Conservation (phyloP, 768 basidiomycete genomes). For the Lactarius akahatsu region DNA sequence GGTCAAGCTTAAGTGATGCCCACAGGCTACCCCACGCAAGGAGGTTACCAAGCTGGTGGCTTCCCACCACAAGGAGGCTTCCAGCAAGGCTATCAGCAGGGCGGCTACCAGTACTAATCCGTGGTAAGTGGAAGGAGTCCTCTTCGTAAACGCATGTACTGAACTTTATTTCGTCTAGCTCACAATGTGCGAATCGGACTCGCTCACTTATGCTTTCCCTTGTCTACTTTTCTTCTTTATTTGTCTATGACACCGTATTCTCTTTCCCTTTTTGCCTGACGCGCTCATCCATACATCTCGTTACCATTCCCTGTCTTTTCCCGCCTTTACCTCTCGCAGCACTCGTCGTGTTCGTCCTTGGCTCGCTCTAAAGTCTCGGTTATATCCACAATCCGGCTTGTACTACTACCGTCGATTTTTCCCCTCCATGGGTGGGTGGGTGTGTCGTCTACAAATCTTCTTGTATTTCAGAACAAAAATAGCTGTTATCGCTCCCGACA, state of each 20-base stretch:
- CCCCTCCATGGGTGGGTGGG: slow-evolving; percentile 27
- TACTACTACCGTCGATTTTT: slow-evolving; percentile 40
- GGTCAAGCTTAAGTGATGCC: background rate
- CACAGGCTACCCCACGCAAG: slow-evolving; percentile 11
- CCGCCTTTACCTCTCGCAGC: slow-evolving; percentile 30
- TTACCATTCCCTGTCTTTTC: slow-evolving; percentile 41
- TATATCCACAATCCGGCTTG: slow-evolving; percentile 44
- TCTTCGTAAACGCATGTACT: no score
- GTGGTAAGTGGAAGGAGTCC: slow-evolving; percentile 1
- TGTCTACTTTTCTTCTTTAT: slow-evolving; percentile 24
- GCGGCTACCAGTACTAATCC: slow-evolving; percentile 29
- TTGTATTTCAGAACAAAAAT: slow-evolving; percentile 20
- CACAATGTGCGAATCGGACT: slow-evolving; percentile 11
- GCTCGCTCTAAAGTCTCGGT: slow-evolving; percentile 42
- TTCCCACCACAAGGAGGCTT: slow-evolving; percentile 13
- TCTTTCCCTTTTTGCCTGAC: slow-evolving; percentile 32
- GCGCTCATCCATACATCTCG: slow-evolving; percentile 40
- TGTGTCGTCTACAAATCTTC: slow-evolving; percentile 17
- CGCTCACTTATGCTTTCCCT: slow-evolving; percentile 20
- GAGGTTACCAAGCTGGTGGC: background rate
- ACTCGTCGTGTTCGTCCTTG: slow-evolving; percentile 43
- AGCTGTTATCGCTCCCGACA: background rate
- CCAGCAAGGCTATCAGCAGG: slow-evolving; percentile 26
- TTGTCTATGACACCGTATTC: slow-evolving; percentile 12
- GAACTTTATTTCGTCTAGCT: background rate